A percentile compares a stretch with the other conserved stretches of the same genome.
phyloP scores from a whole-genome alignment of 345 rosid genomes.

The Salix udensis region DNA sequence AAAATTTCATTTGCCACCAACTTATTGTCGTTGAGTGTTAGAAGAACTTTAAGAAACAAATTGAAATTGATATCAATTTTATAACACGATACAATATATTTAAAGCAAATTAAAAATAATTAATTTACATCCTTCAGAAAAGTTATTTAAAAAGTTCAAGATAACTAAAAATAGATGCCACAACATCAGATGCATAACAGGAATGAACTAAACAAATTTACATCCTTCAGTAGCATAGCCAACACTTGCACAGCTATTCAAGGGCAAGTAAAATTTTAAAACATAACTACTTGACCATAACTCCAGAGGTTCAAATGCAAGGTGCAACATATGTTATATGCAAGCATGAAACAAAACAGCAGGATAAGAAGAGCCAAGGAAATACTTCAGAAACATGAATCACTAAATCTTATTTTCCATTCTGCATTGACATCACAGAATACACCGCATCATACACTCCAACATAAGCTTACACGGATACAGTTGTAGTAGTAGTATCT shows the following conservation, averaged over 20 bases:
- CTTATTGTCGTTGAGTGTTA: no score
- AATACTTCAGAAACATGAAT: background rate
- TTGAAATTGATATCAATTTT: no score
- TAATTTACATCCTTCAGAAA: no score
- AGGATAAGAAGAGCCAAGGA: background rate
- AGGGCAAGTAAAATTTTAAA: background rate
- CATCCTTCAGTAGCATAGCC: background rate
- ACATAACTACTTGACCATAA: background rate
- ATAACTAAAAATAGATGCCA: background rate
- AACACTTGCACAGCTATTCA: background rate
- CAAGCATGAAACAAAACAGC: background rate
- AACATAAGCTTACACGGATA: constrained; percentile 26
- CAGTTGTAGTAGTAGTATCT: constrained; percentile 24
- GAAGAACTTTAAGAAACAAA: no score
- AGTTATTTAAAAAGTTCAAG: background rate
- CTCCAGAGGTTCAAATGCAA: background rate
- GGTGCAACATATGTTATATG: background rate
- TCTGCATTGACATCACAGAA: background rate
- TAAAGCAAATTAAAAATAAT: no score
- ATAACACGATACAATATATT: no score
- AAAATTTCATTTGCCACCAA: no score
- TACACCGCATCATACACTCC: constrained; percentile 3
- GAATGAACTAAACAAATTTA: background rate
- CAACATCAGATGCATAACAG: background rate
- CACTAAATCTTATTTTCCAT: constrained; percentile 19